Evolutionary conservation across 352 stramenopile species (phyloP).

Genomic region (Phytophthora hybrid): DNA sequence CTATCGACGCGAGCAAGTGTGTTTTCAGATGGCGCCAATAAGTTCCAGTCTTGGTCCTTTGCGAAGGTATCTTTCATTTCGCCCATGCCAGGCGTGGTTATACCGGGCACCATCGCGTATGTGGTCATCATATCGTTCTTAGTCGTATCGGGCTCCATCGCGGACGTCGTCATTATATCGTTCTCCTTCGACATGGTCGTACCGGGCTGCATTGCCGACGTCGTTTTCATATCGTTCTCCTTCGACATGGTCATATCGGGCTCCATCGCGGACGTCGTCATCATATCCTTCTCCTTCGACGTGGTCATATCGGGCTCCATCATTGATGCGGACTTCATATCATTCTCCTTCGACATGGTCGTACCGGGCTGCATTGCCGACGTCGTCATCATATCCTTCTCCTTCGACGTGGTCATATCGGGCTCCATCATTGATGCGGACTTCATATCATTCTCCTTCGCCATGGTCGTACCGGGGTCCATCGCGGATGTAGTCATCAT

Average conservation of each 20-base stretch:
- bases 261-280: not conserved
- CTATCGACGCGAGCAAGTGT: constrained; percentile 26
- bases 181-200: not conserved
- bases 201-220: not conserved
- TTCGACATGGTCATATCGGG: not conserved
- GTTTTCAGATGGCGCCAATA: constrained; percentile 28
- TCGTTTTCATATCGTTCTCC: not conserved
- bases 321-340: not conserved
- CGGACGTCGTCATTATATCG: not conserved
- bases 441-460: not conserved
- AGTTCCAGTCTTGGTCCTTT: constrained; percentile 33
- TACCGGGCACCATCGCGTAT: not conserved
- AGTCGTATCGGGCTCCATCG: not conserved
- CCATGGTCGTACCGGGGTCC: not conserved
- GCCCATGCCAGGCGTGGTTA: not conserved
- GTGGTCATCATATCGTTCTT: not conserved
- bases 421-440: not conserved
- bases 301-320: not conserved
- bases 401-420: not conserved
- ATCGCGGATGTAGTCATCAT: not conserved
- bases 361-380: not conserved
- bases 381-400: not conserved
- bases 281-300: not conserved
- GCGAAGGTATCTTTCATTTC: not conserved
- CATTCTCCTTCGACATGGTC: not conserved